These are phyloP conservation scores for Albifimbria verrucaria DNA, from an alignment of 2,329 filamentous ascomycete genomes.

Conservation along the genomic window DNA sequence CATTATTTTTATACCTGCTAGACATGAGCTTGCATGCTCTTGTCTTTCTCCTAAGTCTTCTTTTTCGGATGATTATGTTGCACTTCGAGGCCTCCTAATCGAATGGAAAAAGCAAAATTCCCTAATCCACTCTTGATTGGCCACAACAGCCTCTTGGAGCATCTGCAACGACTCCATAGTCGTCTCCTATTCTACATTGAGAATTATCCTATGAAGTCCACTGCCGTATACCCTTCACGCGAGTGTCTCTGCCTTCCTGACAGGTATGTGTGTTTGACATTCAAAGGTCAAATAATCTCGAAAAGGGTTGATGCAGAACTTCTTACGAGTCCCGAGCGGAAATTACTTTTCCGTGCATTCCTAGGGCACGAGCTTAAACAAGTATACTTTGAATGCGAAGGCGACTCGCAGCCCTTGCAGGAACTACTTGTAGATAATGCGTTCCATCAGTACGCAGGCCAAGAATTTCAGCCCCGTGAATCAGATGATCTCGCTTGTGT, in stretches of 20 bases:
- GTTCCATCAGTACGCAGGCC: background rate
- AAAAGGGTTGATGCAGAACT: background rate
- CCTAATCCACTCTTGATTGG: background rate
- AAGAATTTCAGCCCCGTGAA: background rate
- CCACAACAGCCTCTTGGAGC: background rate
- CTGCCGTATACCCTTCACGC: conserved; percentile 3
- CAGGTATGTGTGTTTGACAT: conserved; percentile 1
- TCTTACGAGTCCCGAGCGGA: conserved; percentile 4
- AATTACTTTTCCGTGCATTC: conserved; percentile 8
- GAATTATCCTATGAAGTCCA: conserved; percentile 15
- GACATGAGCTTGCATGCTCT: background rate
- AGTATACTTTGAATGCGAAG: background rate
- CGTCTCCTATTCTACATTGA: conserved; percentile 8
- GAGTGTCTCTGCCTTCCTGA: conserved; percentile 10
- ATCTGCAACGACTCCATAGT: conserved; percentile 1
- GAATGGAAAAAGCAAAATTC: conserved; percentile 6
- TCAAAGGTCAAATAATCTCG: conserved; percentile 1
- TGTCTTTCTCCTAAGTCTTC: background rate
- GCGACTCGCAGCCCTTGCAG: background rate
- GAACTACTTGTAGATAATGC: background rate
- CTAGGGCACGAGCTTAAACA: conserved; percentile 5
- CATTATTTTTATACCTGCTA: background rate
- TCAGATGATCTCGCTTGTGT: conserved; percentile 7
- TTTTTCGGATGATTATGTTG: background rate
- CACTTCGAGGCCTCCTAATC: background rate